These are phyloP conservation scores for Cercospora sp. DNA, from an alignment of 2,329 filamentous ascomycete species.

Conservation along the genomic window DNA sequence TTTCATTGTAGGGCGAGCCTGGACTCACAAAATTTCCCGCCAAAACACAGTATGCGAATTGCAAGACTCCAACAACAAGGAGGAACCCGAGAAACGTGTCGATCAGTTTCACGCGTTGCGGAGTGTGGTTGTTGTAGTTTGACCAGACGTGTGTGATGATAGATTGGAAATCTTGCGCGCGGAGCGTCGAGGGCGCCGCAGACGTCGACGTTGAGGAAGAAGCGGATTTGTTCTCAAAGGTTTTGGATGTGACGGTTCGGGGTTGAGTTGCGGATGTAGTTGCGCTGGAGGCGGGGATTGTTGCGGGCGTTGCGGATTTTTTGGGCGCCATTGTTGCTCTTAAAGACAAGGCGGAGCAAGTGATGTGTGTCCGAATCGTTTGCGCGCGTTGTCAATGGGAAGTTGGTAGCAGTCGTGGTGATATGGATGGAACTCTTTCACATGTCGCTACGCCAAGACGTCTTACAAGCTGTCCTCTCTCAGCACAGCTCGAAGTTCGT, in stretches of 20 bases:
- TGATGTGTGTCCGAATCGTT: background rate
- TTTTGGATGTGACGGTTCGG: conserved; percentile 25
- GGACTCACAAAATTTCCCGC: conserved; percentile 96
- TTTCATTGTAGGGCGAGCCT: too few relatives aligned
- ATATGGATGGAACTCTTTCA: conserved; percentile 1
- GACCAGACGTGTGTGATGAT: conserved; percentile 71
- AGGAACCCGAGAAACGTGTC: conserved; percentile 90
- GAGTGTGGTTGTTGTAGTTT: conserved; percentile 77
- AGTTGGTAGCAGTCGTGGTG: background rate
- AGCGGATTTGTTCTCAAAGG: conserved; percentile 23
- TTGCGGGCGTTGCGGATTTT: conserved; percentile 1
- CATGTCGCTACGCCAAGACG: conserved; percentile 4
- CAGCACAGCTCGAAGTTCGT: background rate
- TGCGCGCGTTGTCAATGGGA: background rate
- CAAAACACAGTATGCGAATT: conserved; percentile 90
- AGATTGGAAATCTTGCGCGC: conserved; percentile 48
- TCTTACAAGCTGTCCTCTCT: conserved; percentile 13
- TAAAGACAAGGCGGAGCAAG: background rate
- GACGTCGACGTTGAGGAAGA: conserved; percentile 29
- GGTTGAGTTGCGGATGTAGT: conserved; percentile 16
- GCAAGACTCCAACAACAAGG: conserved; percentile 78
- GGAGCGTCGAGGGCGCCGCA: background rate
- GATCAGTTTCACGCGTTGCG: conserved; percentile 87
- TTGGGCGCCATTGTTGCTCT: conserved; percentile 6
- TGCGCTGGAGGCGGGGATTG: conserved; percentile 13